phyloP scores from a whole-genome alignment of 2,329 filamentous ascomycete species.

The Colletotrichum tropicicola region DNA sequence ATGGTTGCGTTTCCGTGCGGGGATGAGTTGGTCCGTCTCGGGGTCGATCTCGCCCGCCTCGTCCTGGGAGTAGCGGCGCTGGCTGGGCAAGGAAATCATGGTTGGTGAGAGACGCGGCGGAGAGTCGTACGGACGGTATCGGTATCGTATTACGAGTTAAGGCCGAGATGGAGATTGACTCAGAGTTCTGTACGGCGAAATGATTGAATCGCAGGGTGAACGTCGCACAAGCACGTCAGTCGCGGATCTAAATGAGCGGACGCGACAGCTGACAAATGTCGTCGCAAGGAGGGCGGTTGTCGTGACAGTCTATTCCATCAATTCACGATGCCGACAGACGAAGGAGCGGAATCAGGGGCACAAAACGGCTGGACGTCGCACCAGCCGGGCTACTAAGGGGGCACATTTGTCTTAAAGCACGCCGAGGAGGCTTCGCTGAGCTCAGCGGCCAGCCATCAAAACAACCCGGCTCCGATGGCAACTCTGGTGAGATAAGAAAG shows the following conservation, averaged over 20 bases:
- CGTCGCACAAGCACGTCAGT: background rate
- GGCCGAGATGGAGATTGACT: background rate
- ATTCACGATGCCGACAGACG: background rate
- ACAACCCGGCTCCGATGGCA: background rate
- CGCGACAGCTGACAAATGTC: constrained; percentile 3
- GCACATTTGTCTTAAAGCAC: background rate
- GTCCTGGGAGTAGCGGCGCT: constrained; percentile 22
- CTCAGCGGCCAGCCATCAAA: background rate
- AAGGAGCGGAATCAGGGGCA: background rate
- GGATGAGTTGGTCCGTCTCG: constrained; percentile 42
- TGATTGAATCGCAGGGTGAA: background rate
- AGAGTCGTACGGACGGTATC: background rate
- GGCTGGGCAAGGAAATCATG: constrained; percentile 12
- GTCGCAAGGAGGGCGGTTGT: background rate
- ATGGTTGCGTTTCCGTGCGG: constrained; percentile 38
- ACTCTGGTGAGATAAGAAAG: background rate
- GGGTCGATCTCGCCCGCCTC: constrained; percentile 37
- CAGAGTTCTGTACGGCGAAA: background rate
- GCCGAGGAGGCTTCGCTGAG: background rate
- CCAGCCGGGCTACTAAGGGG: background rate
- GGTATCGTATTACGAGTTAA: background rate
- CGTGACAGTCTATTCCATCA: background rate
- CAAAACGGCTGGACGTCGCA: background rate
- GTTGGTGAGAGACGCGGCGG: background rate
- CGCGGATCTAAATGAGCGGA: constrained; percentile 3